Evolutionary conservation across 2,329 filamentous ascomycete species (phyloP).

Genomic region (Pyricularia pennisetigena): DNA sequence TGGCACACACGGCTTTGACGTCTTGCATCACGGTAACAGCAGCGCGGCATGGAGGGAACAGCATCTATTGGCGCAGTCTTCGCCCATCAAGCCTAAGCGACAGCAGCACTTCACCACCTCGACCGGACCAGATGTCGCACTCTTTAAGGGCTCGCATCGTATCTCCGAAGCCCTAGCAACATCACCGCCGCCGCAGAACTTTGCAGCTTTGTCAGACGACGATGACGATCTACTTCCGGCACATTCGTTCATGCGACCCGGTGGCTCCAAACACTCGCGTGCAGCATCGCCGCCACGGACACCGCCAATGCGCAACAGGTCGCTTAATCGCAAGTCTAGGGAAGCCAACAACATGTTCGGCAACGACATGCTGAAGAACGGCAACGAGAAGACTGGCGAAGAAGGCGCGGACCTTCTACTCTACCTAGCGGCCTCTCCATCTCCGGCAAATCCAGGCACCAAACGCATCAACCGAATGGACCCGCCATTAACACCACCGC

Average conservation of each 20-base stretch:
- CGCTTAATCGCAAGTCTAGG: constrained; percentile 36
- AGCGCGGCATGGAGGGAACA: constrained; percentile 62
- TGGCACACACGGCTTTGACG: constrained; percentile 22
- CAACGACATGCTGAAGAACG: constrained; percentile 27
- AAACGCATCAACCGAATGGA: constrained; percentile 48
- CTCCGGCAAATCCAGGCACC: constrained; percentile 55
- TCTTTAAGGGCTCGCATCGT: constrained; percentile 63
- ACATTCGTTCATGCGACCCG: constrained; percentile 49
- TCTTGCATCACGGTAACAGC: not conserved
- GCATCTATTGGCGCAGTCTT: constrained; percentile 74
- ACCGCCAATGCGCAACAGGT: constrained; percentile 56
- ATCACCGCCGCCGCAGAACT: constrained; percentile 35
- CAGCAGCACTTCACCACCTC: constrained; percentile 66
- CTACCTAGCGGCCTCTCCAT: constrained; percentile 86
- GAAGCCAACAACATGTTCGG: constrained; percentile 38
- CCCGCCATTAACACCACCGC: constrained; percentile 67
- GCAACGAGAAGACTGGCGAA: constrained; percentile 40
- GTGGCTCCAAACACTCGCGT: constrained; percentile 25
- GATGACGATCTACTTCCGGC: constrained; percentile 74
- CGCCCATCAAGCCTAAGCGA: constrained; percentile 69
- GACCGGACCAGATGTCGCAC: constrained; percentile 64
- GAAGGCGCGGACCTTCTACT: constrained; percentile 74
- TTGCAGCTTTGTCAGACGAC: constrained; percentile 60
- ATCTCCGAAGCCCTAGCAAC: constrained; percentile 54
- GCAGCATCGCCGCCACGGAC: constrained; percentile 67